These are phyloP conservation scores for Waltergamsia citrina DNA, from an alignment of 2,329 filamentous ascomycete species.

Conservation along the genomic window DNA sequence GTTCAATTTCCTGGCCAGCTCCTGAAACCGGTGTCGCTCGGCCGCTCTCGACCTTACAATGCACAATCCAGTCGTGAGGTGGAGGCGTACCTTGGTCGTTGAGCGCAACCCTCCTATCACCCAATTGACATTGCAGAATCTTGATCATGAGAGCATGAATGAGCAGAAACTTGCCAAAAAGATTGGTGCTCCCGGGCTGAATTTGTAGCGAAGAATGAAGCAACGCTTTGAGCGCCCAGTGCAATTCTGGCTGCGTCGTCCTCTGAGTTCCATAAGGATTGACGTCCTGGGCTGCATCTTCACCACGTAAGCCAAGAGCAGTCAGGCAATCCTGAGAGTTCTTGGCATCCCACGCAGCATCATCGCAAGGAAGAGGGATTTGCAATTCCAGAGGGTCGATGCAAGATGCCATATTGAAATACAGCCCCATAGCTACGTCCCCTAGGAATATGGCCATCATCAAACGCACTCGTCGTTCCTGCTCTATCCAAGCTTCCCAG, in stretches of 20 bases:
- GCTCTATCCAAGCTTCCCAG: constrained; percentile 60
- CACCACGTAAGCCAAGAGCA: constrained; percentile 54
- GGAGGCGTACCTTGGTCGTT: constrained; percentile 42
- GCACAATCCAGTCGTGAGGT: constrained; percentile 47
- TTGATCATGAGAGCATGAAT: constrained; percentile 60
- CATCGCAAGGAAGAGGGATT: constrained; percentile 62
- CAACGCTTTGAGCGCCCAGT: constrained; percentile 50
- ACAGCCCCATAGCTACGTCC: constrained; percentile 57
- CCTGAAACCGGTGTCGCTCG: constrained; percentile 35
- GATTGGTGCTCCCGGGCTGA: constrained; percentile 56
- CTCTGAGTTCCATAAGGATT: constrained; percentile 56
- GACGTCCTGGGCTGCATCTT: constrained; percentile 37
- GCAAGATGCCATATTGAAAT: constrained; percentile 58
- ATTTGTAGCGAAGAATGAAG: constrained; percentile 50
- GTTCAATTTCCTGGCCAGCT: constrained; percentile 24
- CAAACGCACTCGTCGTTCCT: constrained; percentile 57
- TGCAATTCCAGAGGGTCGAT: constrained; percentile 56
- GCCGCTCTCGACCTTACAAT: constrained; percentile 29
- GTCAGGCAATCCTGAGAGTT: constrained; percentile 50
- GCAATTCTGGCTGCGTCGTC: constrained; percentile 55
- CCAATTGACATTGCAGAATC: constrained; percentile 35
- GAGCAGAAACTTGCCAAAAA: constrained; percentile 65
- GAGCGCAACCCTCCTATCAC: constrained; percentile 24
- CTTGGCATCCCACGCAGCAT: constrained; percentile 63
- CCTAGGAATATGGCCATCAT: constrained; percentile 57